Evolutionary conservation across 768 basidiomycete species (phyloP).

Genomic region (Phaeolepiota aurea): DNA sequence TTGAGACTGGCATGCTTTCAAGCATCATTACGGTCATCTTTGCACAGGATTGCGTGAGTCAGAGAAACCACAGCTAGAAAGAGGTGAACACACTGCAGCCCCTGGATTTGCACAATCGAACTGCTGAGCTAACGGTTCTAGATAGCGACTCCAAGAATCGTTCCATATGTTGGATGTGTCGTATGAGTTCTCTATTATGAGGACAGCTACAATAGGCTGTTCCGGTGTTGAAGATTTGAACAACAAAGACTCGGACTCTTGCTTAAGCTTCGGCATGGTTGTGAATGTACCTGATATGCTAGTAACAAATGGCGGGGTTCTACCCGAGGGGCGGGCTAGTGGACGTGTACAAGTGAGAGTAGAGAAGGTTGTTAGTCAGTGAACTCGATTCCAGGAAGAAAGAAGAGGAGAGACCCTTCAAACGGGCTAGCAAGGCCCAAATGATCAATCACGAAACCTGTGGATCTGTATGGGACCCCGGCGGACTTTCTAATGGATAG

Average conservation of each 20-base stretch:
- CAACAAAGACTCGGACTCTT: slow-evolving; percentile 10
- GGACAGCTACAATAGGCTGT: slow-evolving; percentile 29
- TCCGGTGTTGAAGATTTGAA: slow-evolving; percentile 15
- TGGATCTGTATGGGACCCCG: slow-evolving; percentile 33
- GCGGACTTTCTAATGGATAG: slow-evolving; percentile 36
- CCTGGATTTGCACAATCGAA: slow-evolving; percentile 28
- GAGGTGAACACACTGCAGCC: slow-evolving; percentile 27
- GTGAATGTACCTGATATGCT: too few relatives aligned
- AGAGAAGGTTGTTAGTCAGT: slow-evolving; percentile 10
- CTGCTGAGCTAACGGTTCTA: slow-evolving; percentile 31
- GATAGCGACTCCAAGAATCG: slow-evolving; percentile 38
- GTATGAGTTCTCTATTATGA: slow-evolving; percentile 51
- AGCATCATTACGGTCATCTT: slow-evolving; percentile 36
- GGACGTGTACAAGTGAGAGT: background rate
- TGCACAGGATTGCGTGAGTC: slow-evolving; percentile 8
- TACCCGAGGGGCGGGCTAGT: background rate
- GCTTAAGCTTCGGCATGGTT: slow-evolving; percentile 10
- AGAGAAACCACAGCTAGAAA: too few relatives aligned
- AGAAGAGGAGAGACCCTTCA: too few relatives aligned
- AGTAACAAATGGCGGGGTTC: background rate
- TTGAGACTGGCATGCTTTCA: slow-evolving; percentile 33
- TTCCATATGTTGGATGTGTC: slow-evolving; percentile 36
- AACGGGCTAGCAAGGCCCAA: slow-evolving; percentile 2
- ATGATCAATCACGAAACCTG: slow-evolving; percentile 12
- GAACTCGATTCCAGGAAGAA: slow-evolving; percentile 4